These are phyloP conservation scores for Stephanodiscus minutulus DNA, from an alignment of 108 stramenopile genomes.

Conservation along the genomic window DNA sequence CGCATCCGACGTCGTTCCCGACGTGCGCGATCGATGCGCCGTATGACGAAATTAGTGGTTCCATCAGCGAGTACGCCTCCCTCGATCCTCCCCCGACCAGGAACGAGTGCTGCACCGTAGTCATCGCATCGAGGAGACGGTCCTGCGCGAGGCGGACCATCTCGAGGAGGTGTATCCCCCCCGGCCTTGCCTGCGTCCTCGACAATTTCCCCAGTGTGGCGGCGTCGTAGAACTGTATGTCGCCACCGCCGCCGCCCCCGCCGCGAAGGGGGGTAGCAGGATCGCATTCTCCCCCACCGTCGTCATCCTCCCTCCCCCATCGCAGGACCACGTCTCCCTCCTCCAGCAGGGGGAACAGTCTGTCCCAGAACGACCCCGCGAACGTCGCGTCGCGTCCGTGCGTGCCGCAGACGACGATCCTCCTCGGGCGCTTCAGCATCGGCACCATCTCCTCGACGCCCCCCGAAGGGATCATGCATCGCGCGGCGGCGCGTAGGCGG, in stretches of 20 bases:
- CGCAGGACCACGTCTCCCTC: slow-evolving; percentile 38
- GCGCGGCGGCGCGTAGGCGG: slow-evolving; percentile 7
- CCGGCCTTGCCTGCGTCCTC: slow-evolving; percentile 35
- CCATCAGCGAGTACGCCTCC: slow-evolving; percentile 69
- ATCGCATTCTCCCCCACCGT: not conserved
- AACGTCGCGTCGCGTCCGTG: slow-evolving; percentile 25
- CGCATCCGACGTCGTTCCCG: slow-evolving; percentile 51
- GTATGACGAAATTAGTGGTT: slow-evolving; percentile 69
- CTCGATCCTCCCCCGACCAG: slow-evolving; percentile 89
- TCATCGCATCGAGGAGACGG: slow-evolving; percentile 27
- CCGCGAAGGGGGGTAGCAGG: not conserved
- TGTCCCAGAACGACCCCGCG: slow-evolving; percentile 27
- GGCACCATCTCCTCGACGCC: slow-evolving; percentile 23
- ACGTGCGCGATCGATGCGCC: slow-evolving; percentile 63
- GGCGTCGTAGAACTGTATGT: slow-evolving; percentile 20
- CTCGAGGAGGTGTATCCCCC: slow-evolving; percentile 80
- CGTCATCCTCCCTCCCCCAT: slow-evolving; percentile 39
- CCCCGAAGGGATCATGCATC: slow-evolving; percentile 24
- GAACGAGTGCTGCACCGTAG: slow-evolving; percentile 63
- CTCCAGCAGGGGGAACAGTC: slow-evolving; percentile 10
- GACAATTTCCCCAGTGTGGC: slow-evolving; percentile 32
- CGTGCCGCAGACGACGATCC: slow-evolving; percentile 41
- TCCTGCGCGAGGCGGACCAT: slow-evolving; percentile 69
- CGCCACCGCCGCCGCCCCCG: not conserved
- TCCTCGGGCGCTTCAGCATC: slow-evolving; percentile 18